Base-by-base conservation (phyloP, 2,329 filamentous ascomycete species). In the Colletotrichum zoysiae region DNA sequence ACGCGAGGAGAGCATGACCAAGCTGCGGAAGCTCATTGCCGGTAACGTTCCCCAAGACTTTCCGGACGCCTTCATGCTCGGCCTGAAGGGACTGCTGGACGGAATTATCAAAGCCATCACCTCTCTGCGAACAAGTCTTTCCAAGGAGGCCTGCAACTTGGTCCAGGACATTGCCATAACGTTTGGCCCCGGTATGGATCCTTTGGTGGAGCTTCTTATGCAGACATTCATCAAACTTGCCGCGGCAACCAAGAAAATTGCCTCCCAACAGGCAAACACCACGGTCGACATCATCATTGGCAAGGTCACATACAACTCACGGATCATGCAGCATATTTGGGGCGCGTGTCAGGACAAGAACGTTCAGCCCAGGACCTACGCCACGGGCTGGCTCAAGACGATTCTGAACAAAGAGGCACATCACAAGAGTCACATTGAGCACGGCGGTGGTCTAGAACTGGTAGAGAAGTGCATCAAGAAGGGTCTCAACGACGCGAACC, bases 271-370 rank as follows among this genome's bases (percentile, higher is more conserved):
- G 74, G 95, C 93, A 64, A 95, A 97, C 78, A 81, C 85, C 20
- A 94, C 93, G 0, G 91, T 97, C n/a, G 92, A 96, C 75, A 90
- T 87, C 26, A 91, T 99, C 64, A 88, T 98, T 74, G 89, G 90
- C 74, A 91, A 92, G 76, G 92, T 92, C 40, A 92, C 95, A 0
- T 98, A 95, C 82, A 95, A 88, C 73, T 85, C 87, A 71, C 92
- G 95, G 38, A 87, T 98, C 74, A 88, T 98, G 86, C 93, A 97
- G 80, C 95, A 98, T 77, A 86, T 98, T 59, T 93, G 91, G 85
- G 84, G 85, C 65, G 95, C 95, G 33, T 92, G 89, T 74, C 92
- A 97, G 79, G 95, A 99, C 84, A 98, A 98, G 84, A 98, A 98
- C 78, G 92, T 95, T 2, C 93, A 96, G 78, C 92, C 95, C 20